These are phyloP conservation scores for Colletotrichum higginsianum DNA, from an alignment of 2,329 filamentous ascomycete species.

Conservation along the genomic window DNA sequence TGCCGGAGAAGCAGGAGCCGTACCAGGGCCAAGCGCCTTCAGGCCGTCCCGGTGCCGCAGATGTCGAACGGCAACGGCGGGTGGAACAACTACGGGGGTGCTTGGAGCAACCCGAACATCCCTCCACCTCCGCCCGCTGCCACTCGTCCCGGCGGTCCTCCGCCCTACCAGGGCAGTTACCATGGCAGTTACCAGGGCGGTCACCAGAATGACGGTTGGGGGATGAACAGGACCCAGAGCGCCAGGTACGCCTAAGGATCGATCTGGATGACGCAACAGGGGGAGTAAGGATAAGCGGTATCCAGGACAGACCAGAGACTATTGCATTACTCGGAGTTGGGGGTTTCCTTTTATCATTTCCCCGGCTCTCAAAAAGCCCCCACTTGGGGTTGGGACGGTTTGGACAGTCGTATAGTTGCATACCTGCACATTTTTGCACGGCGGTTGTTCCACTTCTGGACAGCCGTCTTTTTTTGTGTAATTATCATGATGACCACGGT, in stretches of 20 bases:
- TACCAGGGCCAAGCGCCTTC: constrained; percentile 45
- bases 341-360: constrained; percentile 25
- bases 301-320: constrained; percentile 28
- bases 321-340: constrained; percentile 42
- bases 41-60: constrained; percentile 42
- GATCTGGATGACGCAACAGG: not conserved
- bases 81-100: constrained; percentile 44
- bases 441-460: not conserved
- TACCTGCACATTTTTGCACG: constrained; percentile 7
- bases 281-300: not conserved
- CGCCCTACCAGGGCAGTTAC: constrained; percentile 19
- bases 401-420: constrained; percentile 11
- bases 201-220: constrained; percentile 31
- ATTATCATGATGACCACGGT: constrained; percentile 34
- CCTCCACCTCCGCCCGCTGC: constrained; percentile 35
- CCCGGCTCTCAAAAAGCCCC: constrained; percentile 10
- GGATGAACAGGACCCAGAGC: constrained; percentile 40
- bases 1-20: constrained; percentile 47
- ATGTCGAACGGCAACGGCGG: constrained; percentile 22
- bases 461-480: constrained; percentile 15
- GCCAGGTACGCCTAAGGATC: constrained; percentile 45
- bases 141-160: constrained; percentile 27
- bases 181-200: constrained; percentile 4
- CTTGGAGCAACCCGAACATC: constrained; percentile 33
- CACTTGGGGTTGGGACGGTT: constrained; percentile 4